Percentiles rank a stretch among this genome's conserved stretches.
Evolutionary conservation across 306 rosid genomes (phyloP).

Genomic region (Purshia tridentata): DNA sequence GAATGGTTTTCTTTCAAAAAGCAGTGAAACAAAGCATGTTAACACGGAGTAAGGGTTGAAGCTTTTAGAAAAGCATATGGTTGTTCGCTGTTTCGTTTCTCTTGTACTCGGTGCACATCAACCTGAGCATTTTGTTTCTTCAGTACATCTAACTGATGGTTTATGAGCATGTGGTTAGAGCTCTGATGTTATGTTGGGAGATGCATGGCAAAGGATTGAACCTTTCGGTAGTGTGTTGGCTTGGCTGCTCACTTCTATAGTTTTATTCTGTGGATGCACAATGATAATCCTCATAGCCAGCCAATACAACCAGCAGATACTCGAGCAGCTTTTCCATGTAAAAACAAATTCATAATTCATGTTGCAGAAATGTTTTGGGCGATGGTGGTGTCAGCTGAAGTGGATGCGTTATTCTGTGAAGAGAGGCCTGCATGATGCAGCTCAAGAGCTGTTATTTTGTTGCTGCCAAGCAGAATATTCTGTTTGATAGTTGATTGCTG

Average conservation of each 20-base stretch:
- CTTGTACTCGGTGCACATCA: conserved; percentile 19
- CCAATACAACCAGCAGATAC: neutral
- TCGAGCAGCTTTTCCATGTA: neutral
- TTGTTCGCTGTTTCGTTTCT: conserved; percentile 7
- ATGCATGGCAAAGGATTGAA: conserved; percentile 18
- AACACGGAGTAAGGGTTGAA: conserved; percentile 27
- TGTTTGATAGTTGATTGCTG: neutral
- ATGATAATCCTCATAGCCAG: conserved; percentile 20
- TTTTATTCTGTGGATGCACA: conserved; percentile 10
- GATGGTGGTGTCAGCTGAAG: neutral
- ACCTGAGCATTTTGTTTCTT: conserved; percentile 23
- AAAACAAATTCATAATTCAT: neutral
- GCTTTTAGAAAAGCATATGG: conserved; percentile 14
- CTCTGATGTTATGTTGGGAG: conserved; percentile 18
- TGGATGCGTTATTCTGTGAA: neutral
- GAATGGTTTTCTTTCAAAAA: conserved; percentile 47
- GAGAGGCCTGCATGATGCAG: neutral
- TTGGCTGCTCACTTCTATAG: conserved; percentile 24
- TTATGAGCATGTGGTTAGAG: conserved; percentile 22
- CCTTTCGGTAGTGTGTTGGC: neutral
- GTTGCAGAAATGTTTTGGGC: neutral
- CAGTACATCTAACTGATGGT: conserved; percentile 29
- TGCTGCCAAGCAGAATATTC: neutral
- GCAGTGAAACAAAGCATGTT: conserved; percentile 43
- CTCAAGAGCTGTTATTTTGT: neutral